Conservation (phyloP, 768 basidiomycete species). For the Lactifluus volemus region DNA sequence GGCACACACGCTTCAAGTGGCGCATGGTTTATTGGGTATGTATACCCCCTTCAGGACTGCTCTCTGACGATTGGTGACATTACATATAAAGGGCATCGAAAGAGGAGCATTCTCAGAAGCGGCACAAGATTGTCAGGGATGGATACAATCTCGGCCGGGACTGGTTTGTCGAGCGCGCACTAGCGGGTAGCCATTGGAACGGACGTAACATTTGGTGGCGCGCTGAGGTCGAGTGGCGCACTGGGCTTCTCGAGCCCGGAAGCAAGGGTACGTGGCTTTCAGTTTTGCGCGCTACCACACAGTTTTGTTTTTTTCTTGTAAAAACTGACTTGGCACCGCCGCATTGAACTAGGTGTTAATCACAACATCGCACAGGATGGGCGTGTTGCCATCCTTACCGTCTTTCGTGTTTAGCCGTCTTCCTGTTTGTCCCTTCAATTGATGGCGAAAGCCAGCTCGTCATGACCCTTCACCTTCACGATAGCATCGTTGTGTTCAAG, state of each 20-base stretch:
- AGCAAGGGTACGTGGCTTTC: conserved; percentile 41
- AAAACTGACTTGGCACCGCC: neutral
- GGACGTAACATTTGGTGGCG: conserved; percentile 52
- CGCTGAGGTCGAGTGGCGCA: conserved; percentile 69
- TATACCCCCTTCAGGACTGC: too few relatives aligned
- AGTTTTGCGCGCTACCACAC: neutral
- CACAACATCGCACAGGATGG: conserved; percentile 80
- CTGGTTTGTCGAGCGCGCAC: conserved; percentile 61
- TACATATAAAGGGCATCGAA: conserved; percentile 50
- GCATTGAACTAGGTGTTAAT: conserved; percentile 49
- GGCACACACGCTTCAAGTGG: conserved; percentile 61
- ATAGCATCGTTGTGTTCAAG: neutral
- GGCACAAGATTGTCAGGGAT: conserved; percentile 66
- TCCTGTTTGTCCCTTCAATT: too few relatives aligned
- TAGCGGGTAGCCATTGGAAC: conserved; percentile 50
- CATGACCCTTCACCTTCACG: neutral
- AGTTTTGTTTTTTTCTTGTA: too few relatives aligned
- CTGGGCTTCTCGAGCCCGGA: conserved; percentile 61
- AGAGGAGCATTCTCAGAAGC: conserved; percentile 56
- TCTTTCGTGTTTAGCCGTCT: conserved; percentile 35
- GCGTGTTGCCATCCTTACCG: conserved; percentile 68
- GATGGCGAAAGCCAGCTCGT: neutral
- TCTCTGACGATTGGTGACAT: neutral
- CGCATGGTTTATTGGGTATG: conserved; percentile 75
- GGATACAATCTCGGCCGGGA: conserved; percentile 83